Evolutionary conservation across 257 asterid genomes (phyloP), one percentile per base, ranked within the genome.

Genomic region (Plectranthus barbatus): DNA sequence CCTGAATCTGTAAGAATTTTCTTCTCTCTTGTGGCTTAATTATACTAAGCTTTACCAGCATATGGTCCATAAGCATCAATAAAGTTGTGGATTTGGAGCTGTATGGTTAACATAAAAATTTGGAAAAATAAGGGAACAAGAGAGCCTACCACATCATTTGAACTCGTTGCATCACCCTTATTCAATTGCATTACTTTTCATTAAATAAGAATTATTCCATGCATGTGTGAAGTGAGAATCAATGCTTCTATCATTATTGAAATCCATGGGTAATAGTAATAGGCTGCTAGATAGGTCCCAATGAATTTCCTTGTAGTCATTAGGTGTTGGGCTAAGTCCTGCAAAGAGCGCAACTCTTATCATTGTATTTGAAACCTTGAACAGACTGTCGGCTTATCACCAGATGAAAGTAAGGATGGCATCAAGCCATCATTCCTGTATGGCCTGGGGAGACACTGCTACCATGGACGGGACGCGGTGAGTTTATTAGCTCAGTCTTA

Each of bases 31-130:
- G 44, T 51, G 24, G 60, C 46, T 52, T 45, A 20, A 62, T 55
- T 52, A 71, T 78, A 55, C 24, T 19, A 62, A 45, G 71, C 60
- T 64, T 23, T 53, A 44, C 40, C 75, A 50, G 71, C 72, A 56
- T 48, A 77, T 75, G 87, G 89, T 71, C 85, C 87, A 74, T 71
- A 15, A 70, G 70, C 73, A 75, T 83, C 78, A 67, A 62, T 72
- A 81, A 85, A 85, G 84, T 72, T 71, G 71, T 56, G 63, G 54
- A 54, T 66, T 54, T 51, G 66, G 50, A 77, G 77, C 81, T 77
- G 81, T 68, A 55, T 72, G 40, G 53, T 59, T 40, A 40, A 53
- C 40, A 52, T 62, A 59, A 45, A 34, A 58, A 58, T 8, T 1
- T 18, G 17, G 29, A 36, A 60, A 57, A 76, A 60, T 31, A 57